phyloP scores from a whole-genome alignment of 192 early-diverging fungal genomes.

The Backusella sp. region DNA sequence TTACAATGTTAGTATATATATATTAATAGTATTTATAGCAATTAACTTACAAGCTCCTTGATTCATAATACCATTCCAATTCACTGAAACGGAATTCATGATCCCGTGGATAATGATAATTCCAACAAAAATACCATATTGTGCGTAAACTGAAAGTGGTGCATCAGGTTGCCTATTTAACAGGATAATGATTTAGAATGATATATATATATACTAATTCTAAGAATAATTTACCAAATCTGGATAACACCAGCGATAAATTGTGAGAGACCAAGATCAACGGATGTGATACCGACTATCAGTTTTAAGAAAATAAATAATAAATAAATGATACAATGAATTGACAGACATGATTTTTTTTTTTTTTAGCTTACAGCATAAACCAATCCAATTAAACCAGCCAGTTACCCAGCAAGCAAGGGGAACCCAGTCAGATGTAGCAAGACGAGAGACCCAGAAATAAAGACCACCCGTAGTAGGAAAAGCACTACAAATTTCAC shows the following conservation, averaged over 20 bases:
- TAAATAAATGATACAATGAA: neutral
- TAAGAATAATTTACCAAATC: constrained; percentile 19
- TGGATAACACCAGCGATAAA: constrained; percentile 45
- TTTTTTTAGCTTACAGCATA: constrained; percentile 33
- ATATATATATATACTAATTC: neutral
- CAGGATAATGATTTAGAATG: neutral
- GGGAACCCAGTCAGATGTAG: constrained; percentile 46
- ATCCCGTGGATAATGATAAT: constrained; percentile 51
- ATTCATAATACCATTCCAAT: constrained; percentile 47
- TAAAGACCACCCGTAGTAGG: constrained; percentile 52
- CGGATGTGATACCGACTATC: constrained; percentile 38
- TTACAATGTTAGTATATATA: neutral
- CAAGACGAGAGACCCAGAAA: constrained; percentile 51
- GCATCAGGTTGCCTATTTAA: constrained; percentile 28
- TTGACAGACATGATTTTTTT: neutral
- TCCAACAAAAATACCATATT: constrained; percentile 50
- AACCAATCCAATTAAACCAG: constrained; percentile 52
- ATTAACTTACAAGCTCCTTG: constrained; percentile 42
- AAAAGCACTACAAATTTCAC: constrained; percentile 54
- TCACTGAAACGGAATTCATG: constrained; percentile 48
- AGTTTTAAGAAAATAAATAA: neutral
- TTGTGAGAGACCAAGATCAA: constrained; percentile 50
- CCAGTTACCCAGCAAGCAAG: constrained; percentile 54
- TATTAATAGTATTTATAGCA: neutral
- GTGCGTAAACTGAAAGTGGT: constrained; percentile 38